Evolutionary conservation across 2,329 filamentous ascomycete species (phyloP).

Genomic region (Penicillium vulpinum): DNA sequence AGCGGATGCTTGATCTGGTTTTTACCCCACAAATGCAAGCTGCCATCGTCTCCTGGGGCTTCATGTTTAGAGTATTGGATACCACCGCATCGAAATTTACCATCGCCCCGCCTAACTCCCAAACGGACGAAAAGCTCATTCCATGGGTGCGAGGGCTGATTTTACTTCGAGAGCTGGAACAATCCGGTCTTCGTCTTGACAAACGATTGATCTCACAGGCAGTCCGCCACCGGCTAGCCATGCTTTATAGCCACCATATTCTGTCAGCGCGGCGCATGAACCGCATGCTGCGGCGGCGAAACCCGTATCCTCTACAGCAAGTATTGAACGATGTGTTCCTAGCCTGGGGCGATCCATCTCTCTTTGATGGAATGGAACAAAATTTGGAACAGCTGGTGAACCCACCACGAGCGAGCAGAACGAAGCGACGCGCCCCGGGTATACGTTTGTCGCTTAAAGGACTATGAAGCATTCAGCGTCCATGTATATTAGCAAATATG

Average conservation of each 20-base stretch:
- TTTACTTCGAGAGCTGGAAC: constrained; percentile 41
- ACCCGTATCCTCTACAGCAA: constrained; percentile 34
- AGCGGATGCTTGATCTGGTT: constrained; percentile 38
- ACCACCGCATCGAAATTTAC: constrained; percentile 20
- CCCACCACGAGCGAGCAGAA: constrained; percentile 17
- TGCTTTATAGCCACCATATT: constrained; percentile 37
- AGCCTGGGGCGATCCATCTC: constrained; percentile 34
- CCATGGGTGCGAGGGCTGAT: constrained; percentile 43
- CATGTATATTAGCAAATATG: constrained; percentile 9
- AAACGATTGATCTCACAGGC: constrained; percentile 31
- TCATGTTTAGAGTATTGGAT: constrained; percentile 35
- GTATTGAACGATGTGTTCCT: constrained; percentile 36
- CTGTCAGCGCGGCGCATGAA: constrained; percentile 36
- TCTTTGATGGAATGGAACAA: constrained; percentile 30
- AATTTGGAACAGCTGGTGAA: constrained; percentile 27
- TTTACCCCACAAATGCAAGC: constrained; percentile 48
- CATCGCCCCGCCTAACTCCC: constrained; percentile 17
- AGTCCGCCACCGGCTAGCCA: constrained; percentile 39
- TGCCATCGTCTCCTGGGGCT: constrained; percentile 54
- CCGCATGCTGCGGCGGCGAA: constrained; percentile 37
- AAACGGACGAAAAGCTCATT: constrained; percentile 28
- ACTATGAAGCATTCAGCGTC: not conserved
- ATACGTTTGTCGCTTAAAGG: constrained; percentile 11
- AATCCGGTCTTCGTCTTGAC: constrained; percentile 37
- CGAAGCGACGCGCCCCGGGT: constrained; percentile 9